These are phyloP conservation scores for Onygenales sp. DNA, from an alignment of 2,329 filamentous ascomycete genomes.

Conservation along the genomic window DNA sequence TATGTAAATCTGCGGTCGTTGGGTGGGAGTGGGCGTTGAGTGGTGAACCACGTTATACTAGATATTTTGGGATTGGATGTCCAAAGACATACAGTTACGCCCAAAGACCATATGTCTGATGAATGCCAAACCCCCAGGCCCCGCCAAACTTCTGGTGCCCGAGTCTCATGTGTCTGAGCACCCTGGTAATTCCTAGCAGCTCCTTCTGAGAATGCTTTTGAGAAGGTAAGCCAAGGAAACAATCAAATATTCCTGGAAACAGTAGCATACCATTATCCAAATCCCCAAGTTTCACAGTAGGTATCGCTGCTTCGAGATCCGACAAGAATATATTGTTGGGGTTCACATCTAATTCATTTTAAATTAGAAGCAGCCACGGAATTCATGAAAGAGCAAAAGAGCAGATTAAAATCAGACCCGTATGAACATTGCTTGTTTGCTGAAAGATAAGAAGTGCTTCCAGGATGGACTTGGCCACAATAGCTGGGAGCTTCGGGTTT, in stretches of 20 bases:
- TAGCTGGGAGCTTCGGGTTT: slow-evolving; percentile 7
- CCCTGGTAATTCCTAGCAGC: slow-evolving; percentile 4
- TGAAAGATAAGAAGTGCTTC: slow-evolving; percentile 8
- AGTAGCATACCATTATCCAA: slow-evolving; percentile 7
- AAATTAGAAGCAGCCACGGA: background rate
- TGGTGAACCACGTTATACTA: no score
- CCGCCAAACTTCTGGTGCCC: slow-evolving; percentile 9
- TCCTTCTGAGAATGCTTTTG: slow-evolving; percentile 5
- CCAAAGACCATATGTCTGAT: slow-evolving; percentile 10
- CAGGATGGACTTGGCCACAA: slow-evolving; percentile 9
- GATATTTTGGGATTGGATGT: background rate
- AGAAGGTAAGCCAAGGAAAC: background rate
- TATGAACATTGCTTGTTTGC: slow-evolving; percentile 5
- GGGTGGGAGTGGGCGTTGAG: no score
- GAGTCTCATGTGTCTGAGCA: slow-evolving; percentile 7
- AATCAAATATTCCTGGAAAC: background rate
- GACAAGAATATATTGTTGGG: slow-evolving; percentile 10
- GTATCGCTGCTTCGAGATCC: slow-evolving; percentile 1
- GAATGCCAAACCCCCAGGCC: slow-evolving; percentile 9
- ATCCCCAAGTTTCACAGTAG: slow-evolving; percentile 8
- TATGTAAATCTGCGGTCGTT: no score
- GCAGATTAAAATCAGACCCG: slow-evolving; percentile 2
- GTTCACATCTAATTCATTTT: slow-evolving; percentile 5
- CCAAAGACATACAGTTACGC: slow-evolving; percentile 5
- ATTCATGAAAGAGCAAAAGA: background rate